Evolutionary conservation across 176 grass and related monocot species (phyloP).

Genomic region (Paspalum vaginatum): DNA sequence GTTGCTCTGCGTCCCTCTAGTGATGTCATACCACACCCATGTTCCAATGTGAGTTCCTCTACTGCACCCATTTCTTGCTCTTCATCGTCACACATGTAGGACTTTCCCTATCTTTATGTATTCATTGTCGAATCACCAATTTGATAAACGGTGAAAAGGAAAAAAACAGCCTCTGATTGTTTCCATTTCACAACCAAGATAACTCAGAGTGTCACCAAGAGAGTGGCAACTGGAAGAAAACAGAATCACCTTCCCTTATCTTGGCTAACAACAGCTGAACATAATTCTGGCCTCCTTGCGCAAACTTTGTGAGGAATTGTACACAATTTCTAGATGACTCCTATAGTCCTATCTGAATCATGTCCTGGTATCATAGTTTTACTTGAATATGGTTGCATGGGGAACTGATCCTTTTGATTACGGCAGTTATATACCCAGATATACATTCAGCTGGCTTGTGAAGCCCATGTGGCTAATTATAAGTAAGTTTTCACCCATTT

Average conservation of each 20-base stretch:
- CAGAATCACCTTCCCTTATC: neutral
- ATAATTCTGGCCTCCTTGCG: neutral
- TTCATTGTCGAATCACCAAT: constrained; percentile 6
- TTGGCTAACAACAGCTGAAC: neutral
- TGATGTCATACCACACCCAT: constrained; percentile 88
- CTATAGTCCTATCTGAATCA: neutral
- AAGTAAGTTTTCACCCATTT: constrained; percentile 60
- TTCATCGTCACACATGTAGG: neutral
- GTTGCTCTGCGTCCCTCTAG: constrained; percentile 79
- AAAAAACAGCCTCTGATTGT: neutral
- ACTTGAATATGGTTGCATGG: neutral
- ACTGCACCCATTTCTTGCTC: neutral
- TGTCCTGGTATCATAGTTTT: constrained; percentile 13
- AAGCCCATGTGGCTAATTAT: constrained; percentile 97
- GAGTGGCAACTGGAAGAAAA: neutral
- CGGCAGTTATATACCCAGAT: constrained; percentile 92
- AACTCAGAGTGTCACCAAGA: constrained; percentile 3
- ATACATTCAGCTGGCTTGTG: constrained; percentile 98
- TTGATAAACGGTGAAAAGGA: neutral
- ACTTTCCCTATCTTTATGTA: neutral
- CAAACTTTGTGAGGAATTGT: neutral
- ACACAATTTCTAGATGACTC: neutral
- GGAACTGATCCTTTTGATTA: constrained; percentile 34
- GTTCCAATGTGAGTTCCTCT: constrained; percentile 74
- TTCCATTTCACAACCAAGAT: neutral